phyloP scores from a whole-genome alignment of 2,329 filamentous ascomycete species.

The Grosmannia huntii region DNA sequence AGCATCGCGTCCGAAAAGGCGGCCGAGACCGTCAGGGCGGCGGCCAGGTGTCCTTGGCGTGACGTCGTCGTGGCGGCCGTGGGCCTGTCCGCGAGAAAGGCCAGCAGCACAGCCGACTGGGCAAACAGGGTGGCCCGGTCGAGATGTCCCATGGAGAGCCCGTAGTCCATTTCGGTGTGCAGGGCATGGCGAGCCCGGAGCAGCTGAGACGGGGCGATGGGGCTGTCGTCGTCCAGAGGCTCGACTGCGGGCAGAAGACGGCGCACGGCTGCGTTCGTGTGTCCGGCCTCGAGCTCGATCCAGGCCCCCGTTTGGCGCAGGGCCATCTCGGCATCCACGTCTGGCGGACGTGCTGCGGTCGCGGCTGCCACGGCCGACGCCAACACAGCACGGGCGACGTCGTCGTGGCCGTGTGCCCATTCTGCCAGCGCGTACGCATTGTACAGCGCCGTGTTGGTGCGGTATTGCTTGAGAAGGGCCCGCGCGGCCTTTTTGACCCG shows the following conservation, averaged over 20 bases:
- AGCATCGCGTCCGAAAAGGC: slow-evolving; percentile 29
- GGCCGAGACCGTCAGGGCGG: slow-evolving; percentile 30
- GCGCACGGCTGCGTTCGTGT: slow-evolving; percentile 21
- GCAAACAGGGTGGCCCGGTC: slow-evolving; percentile 40
- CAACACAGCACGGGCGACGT: slow-evolving; percentile 52
- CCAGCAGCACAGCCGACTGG: slow-evolving; percentile 51
- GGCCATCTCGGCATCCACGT: slow-evolving; percentile 9
- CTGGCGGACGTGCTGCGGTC: slow-evolving; percentile 9
- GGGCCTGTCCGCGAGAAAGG: slow-evolving; percentile 42
- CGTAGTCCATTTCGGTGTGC: slow-evolving; percentile 38
- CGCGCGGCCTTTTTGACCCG: slow-evolving; percentile 60
- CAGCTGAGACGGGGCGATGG: slow-evolving; percentile 24
- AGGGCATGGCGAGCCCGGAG: slow-evolving; percentile 44
- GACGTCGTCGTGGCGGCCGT: slow-evolving; percentile 19
- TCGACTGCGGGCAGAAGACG: slow-evolving; percentile 26
- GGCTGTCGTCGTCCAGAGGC: neutral
- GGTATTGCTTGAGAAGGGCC: slow-evolving; percentile 53
- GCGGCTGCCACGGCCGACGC: slow-evolving; percentile 29
- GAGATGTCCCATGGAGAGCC: slow-evolving; percentile 35
- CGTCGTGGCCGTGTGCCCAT: slow-evolving; percentile 38
- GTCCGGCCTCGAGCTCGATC: slow-evolving; percentile 41
- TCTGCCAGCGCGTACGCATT: slow-evolving; percentile 70
- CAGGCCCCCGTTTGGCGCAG: slow-evolving; percentile 55
- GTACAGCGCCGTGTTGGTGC: slow-evolving; percentile 56
- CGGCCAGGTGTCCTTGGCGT: slow-evolving; percentile 41